phyloP scores from a whole-genome alignment of 768 basidiomycete species.

The Suillus discolor region DNA sequence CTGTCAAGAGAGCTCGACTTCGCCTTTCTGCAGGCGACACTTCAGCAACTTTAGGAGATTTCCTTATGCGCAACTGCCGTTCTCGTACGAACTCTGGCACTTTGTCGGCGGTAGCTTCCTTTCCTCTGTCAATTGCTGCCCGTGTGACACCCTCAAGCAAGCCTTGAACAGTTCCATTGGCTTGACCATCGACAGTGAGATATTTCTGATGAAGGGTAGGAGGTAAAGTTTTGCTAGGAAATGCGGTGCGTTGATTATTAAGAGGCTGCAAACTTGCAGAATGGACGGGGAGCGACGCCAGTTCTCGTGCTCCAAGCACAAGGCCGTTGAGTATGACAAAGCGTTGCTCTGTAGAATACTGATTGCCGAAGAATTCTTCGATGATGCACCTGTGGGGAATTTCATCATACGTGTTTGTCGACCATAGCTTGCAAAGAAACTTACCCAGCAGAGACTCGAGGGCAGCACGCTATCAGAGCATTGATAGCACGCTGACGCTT shows the following conservation, averaged over 20 bases:
- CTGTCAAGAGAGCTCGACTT: slow-evolving; percentile 16
- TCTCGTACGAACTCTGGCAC: slow-evolving; percentile 70
- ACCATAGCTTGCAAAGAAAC: slow-evolving; percentile 27
- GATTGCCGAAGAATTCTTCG: slow-evolving; percentile 93
- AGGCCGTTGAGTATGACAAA: slow-evolving; percentile 85
- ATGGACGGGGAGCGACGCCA: slow-evolving; percentile 52
- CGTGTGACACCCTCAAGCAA: slow-evolving; percentile 67
- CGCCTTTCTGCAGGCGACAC: slow-evolving; percentile 27
- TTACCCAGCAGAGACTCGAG: slow-evolving; percentile 79
- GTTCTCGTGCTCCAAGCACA: slow-evolving; percentile 83
- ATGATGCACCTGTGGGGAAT: slow-evolving; percentile 62
- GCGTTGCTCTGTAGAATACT: slow-evolving; percentile 88
- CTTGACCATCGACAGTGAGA: slow-evolving; percentile 42
- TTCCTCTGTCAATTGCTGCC: slow-evolving; percentile 62
- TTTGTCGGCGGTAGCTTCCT: slow-evolving; percentile 53
- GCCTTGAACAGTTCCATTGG: slow-evolving; percentile 47
- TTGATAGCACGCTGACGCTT: slow-evolving; percentile 76
- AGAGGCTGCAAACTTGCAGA: slow-evolving; percentile 35
- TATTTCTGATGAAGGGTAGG: slow-evolving; percentile 71
- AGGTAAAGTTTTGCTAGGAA: slow-evolving; percentile 85
- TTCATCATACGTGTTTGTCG: not conserved
- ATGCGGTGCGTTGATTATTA: slow-evolving; percentile 43
- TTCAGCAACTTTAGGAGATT: slow-evolving; percentile 49
- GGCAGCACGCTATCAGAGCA: slow-evolving; percentile 81
- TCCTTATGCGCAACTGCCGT: slow-evolving; percentile 68